Evolutionary conservation across 805 yeast genomes (phyloP), one percentile per base, ranked within the genome.

Genomic region (Cyberlindnera nakhonratchasimensis): DNA sequence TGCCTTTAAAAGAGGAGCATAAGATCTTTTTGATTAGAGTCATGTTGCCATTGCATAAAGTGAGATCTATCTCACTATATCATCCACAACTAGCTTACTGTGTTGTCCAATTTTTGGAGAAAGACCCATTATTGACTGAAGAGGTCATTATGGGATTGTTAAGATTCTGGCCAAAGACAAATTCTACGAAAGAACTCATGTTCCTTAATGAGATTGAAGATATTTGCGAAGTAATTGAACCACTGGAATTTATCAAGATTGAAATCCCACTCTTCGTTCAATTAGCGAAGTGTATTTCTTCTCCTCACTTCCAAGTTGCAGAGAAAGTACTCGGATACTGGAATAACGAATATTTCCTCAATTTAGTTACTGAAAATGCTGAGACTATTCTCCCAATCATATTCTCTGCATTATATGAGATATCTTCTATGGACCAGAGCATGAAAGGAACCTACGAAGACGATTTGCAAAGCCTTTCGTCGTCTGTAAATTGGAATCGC

Each of bases 51-150:
- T 69, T 93, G 63, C 99, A 93, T 64, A 91, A 93, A 63, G 91
- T 87, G 14, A 83, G 90, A 61, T 79, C 93, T 40, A 71, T 93
- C 43, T 83, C 95, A 8, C 69, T 91, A 49, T 93, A 91, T 63
- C 99, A 93, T 62, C 96, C 98, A 28, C 99, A 93, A 65, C 74
- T 93, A 52, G 96, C 98, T 6, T 93, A 93, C 65, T 93, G 99
- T 68, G 86, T 93, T 30, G 95, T 93, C 22, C 99, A 93, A 67
- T 93, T 93, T 63, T 70, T 93, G 55, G 99, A 93, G 58, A 93
- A 93, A 64, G 99, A 93, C 61, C 95, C 96, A 3, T 51, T 75
- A 12, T 71, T 93, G 53, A 91, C 98, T 2, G 97, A 90, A 63
- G 98, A 90, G 62, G 98, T 93, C n/a, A 79, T 93, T 21, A 81